A percentile compares a stretch with the other conserved stretches of the same genome.
These are phyloP conservation scores for Paspalum notatum DNA, from an alignment of 176 grass and related monocot genomes.

Conservation along the genomic window DNA sequence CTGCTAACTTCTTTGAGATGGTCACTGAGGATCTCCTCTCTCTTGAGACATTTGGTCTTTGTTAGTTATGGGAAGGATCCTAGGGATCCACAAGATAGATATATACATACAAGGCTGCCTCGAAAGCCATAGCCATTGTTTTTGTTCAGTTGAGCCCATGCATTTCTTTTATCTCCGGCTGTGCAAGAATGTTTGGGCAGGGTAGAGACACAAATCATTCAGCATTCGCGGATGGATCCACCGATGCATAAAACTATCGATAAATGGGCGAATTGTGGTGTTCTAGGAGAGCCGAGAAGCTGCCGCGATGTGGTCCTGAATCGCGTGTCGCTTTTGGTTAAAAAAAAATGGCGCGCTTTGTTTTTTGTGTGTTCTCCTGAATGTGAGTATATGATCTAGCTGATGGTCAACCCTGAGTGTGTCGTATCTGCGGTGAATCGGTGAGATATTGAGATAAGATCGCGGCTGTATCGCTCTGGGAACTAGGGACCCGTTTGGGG, in stretches of 20 bases:
- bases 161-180: neutral
- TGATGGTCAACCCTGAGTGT: slow-evolving; percentile 31
- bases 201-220: slow-evolving; percentile 23
- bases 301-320: slow-evolving; percentile 49
- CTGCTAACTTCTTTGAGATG: neutral
- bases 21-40: neutral
- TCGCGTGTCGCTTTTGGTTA: slow-evolving; percentile 21
- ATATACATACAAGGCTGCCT: neutral
- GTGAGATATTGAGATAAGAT: slow-evolving; percentile 15
- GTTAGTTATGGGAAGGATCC: slow-evolving; percentile 36
- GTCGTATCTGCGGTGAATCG: slow-evolving; percentile 33
- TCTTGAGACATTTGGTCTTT: slow-evolving; percentile 28
- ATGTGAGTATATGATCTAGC: slow-evolving; percentile 1
- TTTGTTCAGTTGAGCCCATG: slow-evolving; percentile 7
- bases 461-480: slow-evolving; percentile 6
- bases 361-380: neutral
- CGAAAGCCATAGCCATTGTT: neutral
- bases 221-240: neutral
- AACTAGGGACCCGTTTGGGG: neutral
- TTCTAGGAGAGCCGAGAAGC: slow-evolving; percentile 42
- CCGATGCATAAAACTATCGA: slow-evolving; percentile 9
- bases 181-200: slow-evolving; percentile 49
- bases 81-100: slow-evolving; percentile 44
- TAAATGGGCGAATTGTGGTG: neutral
- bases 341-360: neutral